Evolutionary conservation across 169 alveolate genomes (phyloP), one percentile per base, ranked within the genome.

Genomic region (Ichthyophthirius multifiliis): DNA sequence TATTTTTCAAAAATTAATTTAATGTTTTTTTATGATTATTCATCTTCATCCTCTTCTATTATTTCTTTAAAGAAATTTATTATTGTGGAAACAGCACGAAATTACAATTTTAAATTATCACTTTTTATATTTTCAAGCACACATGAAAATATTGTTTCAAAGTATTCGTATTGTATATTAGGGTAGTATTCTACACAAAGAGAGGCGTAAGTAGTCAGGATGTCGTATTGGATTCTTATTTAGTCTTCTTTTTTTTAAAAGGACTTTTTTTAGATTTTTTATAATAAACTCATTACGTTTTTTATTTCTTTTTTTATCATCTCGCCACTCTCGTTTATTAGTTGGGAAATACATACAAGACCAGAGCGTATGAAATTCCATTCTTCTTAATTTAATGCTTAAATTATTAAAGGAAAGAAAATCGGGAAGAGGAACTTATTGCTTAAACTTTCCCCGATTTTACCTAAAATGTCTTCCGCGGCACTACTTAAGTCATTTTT

Each of bases 401-500:
- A 35, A 64, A 47, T 81, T 0, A 81, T 81, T 0, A 47, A 34
- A 39, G 86, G 86, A 35, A 81, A 71, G 46, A 81, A 81, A 2
- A 81, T 18, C 0, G 86, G 86, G 30, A 81, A 74, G 30, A 81
- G 31, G 23, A 43, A 81, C 43, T 81, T 81, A 12, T 43, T 67
- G 35, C 73, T 44, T 18, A 81, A 39, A 47, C 73, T 82, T 16
- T 48, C 31, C 15, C 76, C 76, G 35, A 81, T 81, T 55, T 81
- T 81, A 47, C 76, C 86, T 5, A 81, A 35, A 30, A 76, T 71
- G 34, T 81, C 86, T 41, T 67, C 80, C 9, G 86, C 82, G 27
- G 63, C 80, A 39, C 63, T 32, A 37, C 82, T 62, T 37, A 67
- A 47, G 35, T 81, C 76, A 67, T 55, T 39, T 30, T 44, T 43